Evolutionary conservation across 345 rosid species (phyloP).

Genomic region (Lepidium aucheri): DNA sequence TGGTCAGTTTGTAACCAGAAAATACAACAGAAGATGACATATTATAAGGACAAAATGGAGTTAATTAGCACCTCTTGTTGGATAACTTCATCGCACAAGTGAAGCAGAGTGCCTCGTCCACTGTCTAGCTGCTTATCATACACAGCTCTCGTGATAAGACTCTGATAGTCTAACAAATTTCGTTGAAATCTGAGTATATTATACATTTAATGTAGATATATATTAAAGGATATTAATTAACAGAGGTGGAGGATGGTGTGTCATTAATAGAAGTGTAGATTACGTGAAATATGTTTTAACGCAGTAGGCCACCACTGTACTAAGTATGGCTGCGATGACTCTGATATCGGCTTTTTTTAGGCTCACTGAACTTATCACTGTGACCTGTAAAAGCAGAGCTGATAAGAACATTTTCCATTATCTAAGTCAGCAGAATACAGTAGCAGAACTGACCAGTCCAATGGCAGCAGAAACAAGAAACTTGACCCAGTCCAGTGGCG

Average conservation of each 20-base stretch:
- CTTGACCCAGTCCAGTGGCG: conserved; percentile 88
- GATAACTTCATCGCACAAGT: conserved; percentile 69
- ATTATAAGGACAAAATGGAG: neutral
- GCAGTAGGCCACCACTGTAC: conserved; percentile 56
- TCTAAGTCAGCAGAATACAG: neutral
- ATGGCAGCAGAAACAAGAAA: conserved; percentile 63
- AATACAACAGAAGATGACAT: neutral
- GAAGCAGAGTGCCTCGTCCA: conserved; percentile 82
- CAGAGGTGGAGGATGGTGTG: neutral
- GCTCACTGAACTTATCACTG: conserved; percentile 52
- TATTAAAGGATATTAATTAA: neutral
- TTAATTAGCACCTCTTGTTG: conserved; percentile 44
- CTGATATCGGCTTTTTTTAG: conserved; percentile 51
- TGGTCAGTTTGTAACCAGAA: neutral
- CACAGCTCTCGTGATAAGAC: conserved; percentile 57
- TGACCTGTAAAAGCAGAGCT: conserved; percentile 30
- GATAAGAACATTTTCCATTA: neutral
- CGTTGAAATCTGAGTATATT: conserved; percentile 48
- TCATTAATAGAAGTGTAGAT: neutral
- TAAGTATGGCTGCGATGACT: conserved; percentile 57
- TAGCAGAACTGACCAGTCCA: conserved; percentile 55
- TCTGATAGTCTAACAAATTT: conserved; percentile 66
- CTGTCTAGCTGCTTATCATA: conserved; percentile 81
- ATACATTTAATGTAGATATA: neutral
- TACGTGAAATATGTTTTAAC: conserved; percentile 70